These are phyloP conservation scores for Scutellaria minor DNA, from an alignment of 257 asterid species.

Conservation along the genomic window DNA sequence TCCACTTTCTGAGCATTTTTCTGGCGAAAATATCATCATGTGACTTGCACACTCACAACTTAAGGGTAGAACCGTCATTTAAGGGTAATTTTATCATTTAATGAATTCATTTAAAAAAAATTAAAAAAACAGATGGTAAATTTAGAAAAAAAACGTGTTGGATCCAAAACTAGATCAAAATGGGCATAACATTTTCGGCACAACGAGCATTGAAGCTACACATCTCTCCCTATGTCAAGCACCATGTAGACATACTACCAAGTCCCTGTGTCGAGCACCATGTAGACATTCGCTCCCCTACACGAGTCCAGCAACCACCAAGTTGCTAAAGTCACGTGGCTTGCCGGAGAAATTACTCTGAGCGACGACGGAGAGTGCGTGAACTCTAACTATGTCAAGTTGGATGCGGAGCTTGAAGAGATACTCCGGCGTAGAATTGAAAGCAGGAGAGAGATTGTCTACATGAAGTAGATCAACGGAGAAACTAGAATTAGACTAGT, in stretches of 20 bases:
- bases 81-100: too few relatives aligned
- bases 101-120: too few relatives aligned
- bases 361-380: slow-evolving; percentile 44
- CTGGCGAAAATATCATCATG: too few relatives aligned
- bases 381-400: slow-evolving; percentile 61
- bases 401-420: slow-evolving; percentile 64
- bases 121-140: too few relatives aligned
- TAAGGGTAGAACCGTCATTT: too few relatives aligned
- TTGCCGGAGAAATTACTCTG: slow-evolving; percentile 17
- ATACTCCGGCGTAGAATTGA: slow-evolving; percentile 53
- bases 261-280: slow-evolving; percentile 95
- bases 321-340: slow-evolving; percentile 64
- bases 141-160: too few relatives aligned
- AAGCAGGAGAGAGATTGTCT: slow-evolving; percentile 49
- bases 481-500: slow-evolving; percentile 29
- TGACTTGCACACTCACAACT: too few relatives aligned
- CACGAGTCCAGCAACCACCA: slow-evolving; percentile 68
- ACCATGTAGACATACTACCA: slow-evolving; percentile 79
- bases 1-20: too few relatives aligned
- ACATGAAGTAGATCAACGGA: slow-evolving; percentile 59
- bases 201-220: slow-evolving; percentile 89
- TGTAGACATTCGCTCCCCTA: slow-evolving; percentile 93
- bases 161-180: slow-evolving; percentile 82
- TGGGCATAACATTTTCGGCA: slow-evolving; percentile 77
- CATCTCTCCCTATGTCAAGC: slow-evolving; percentile 88